phyloP scores from a whole-genome alignment of 2,329 filamentous ascomycete species.

The Pseudogymnoascus sp. region DNA sequence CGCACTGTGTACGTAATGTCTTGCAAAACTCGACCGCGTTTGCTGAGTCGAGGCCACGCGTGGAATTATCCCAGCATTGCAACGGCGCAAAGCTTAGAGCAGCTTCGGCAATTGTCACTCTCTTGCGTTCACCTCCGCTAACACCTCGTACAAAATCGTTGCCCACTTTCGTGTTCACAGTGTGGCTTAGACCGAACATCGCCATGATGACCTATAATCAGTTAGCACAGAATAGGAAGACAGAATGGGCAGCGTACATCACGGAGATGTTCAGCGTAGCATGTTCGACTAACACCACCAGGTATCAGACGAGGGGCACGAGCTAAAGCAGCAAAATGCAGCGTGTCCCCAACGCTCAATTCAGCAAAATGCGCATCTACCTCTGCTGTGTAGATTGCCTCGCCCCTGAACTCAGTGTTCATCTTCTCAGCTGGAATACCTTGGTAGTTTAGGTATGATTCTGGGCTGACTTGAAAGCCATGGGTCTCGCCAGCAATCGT shows the following conservation, averaged over 20 bases:
- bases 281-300: slow-evolving; percentile 45
- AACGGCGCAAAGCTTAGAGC: slow-evolving; percentile 34
- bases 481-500: slow-evolving; percentile 77
- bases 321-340: slow-evolving; percentile 68
- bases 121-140: slow-evolving; percentile 54
- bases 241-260: slow-evolving; percentile 43
- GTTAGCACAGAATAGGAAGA: not conserved
- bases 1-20: slow-evolving; percentile 56
- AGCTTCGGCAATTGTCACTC: slow-evolving; percentile 52
- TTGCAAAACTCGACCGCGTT: slow-evolving; percentile 55
- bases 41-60: slow-evolving; percentile 57
- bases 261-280: slow-evolving; percentile 55
- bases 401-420: slow-evolving; percentile 70
- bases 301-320: slow-evolving; percentile 57
- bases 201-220: slow-evolving; percentile 50
- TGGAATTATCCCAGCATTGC: slow-evolving; percentile 62
- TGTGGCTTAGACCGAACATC: slow-evolving; percentile 64
- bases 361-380: slow-evolving; percentile 76
- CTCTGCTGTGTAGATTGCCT: slow-evolving; percentile 82
- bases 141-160: slow-evolving; percentile 56
- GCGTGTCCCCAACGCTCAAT: slow-evolving; percentile 69
- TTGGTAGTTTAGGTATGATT: slow-evolving; percentile 76
- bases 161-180: slow-evolving; percentile 47
- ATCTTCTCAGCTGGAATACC: slow-evolving; percentile 56
- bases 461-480: slow-evolving; percentile 65